Evolutionary conservation across 495 filamentous ascomycete species (phyloP).

Genomic region (Penicillium nucicola): DNA sequence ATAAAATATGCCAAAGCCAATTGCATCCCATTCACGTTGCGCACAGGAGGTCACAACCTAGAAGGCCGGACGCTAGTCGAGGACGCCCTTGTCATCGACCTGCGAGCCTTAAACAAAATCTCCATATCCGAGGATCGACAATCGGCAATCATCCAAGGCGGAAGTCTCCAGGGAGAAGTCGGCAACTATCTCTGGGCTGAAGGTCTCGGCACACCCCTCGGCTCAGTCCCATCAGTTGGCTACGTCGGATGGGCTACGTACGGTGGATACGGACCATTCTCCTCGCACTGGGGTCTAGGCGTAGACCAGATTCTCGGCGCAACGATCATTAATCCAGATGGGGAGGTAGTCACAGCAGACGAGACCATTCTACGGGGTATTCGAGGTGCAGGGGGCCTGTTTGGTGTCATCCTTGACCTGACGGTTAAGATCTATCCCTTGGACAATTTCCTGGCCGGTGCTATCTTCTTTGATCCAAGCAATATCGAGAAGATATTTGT

Average conservation of each 20-base stretch:
- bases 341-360: constrained; percentile 31
- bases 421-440: constrained; percentile 36
- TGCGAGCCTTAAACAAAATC: constrained; percentile 30
- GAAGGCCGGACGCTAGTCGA: constrained; percentile 20
- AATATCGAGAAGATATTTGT: constrained; percentile 17
- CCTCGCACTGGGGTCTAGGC: constrained; percentile 32
- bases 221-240: constrained; percentile 25
- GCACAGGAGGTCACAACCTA: constrained; percentile 39
- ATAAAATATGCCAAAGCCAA: constrained; percentile 17
- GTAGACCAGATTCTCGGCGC: constrained; percentile 41
- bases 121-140: constrained; percentile 18
- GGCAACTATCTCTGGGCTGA: constrained; percentile 19
- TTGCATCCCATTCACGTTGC: constrained; percentile 31
- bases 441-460: constrained; percentile 31
- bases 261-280: constrained; percentile 40
- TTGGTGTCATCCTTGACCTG: constrained; percentile 40
- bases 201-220: constrained; percentile 28
- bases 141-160: constrained; percentile 32
- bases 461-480: constrained; percentile 28
- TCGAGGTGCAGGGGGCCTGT: constrained; percentile 35
- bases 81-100: constrained; percentile 31
- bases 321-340: constrained; percentile 32
- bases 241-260: constrained; percentile 40
- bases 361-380: constrained; percentile 29
- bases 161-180: constrained; percentile 27